phyloP scores from a whole-genome alignment of 2,329 filamentous ascomycete species.

The Fonsecaea nubica region DNA sequence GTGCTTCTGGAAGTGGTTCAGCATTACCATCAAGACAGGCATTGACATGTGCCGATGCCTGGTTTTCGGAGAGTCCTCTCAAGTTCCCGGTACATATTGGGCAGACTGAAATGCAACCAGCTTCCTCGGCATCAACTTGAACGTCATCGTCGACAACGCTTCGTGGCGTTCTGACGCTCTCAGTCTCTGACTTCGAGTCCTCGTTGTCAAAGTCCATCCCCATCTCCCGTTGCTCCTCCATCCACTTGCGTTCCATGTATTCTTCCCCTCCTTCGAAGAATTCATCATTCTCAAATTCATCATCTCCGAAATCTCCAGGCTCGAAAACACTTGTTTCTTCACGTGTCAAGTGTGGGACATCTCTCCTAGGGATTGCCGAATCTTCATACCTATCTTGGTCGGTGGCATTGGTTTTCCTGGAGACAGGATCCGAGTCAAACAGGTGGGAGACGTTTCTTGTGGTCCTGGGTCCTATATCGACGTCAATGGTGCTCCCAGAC shows the following conservation, averaged over 20 bases:
- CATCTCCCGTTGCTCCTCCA: constrained; percentile 71
- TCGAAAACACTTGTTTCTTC: constrained; percentile 55
- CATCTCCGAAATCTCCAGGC: constrained; percentile 61
- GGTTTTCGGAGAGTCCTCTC: constrained; percentile 60
- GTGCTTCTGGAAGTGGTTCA: constrained; percentile 58
- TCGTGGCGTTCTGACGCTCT: constrained; percentile 34
- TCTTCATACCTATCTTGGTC: constrained; percentile 31
- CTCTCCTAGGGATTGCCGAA: constrained; percentile 34
- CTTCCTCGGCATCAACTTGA: constrained; percentile 17
- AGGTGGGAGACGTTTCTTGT: constrained; percentile 39
- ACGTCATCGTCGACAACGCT: constrained; percentile 36
- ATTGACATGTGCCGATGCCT: constrained; percentile 86
- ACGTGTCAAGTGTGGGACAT: constrained; percentile 55
- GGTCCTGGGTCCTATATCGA: constrained; percentile 17
- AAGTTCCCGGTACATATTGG: constrained; percentile 78
- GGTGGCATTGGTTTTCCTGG: background rate
- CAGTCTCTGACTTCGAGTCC: constrained; percentile 61
- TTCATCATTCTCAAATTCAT: constrained; percentile 67
- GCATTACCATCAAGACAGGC: constrained; percentile 85
- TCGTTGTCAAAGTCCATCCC: constrained; percentile 53
- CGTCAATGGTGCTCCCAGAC: constrained; percentile 22
- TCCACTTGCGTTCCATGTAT: constrained; percentile 69
- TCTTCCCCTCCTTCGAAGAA: constrained; percentile 69
- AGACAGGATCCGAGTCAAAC: constrained; percentile 13
- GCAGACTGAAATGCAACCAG: constrained; percentile 58